Base-by-base conservation (phyloP, 75 land plant genomes). In the Cunninghamia lanceolata region DNA sequence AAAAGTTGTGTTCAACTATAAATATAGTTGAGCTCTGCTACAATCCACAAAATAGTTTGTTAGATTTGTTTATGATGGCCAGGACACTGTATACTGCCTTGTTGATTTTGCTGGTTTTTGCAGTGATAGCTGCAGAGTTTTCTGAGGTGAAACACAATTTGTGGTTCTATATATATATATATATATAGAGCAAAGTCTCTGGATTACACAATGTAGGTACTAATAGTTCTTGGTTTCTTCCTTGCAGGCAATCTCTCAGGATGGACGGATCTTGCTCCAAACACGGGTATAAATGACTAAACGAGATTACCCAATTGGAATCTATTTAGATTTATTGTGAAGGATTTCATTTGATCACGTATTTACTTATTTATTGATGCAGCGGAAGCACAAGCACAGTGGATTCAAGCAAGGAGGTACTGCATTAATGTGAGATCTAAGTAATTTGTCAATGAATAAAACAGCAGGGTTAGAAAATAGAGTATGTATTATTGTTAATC, bases 371-470 rank as follows among this genome's bases (percentile, higher is more conserved):
- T 25, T 9, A 28, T 25, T 80, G 21, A 43, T 45, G n/a, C 82
- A 80, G 82, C 3, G 9, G 32, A 80, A 80, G 47, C 50, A 80
- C 50, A 42, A 46, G 47, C 82, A 80, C 50, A 80, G 50, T 80
- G 82, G 82, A 80, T 80, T 80, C 9, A 2, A 21, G 28, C 82
- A 42, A 80, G 82, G 14, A 80, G 82, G 82, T 80, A 43, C 28
- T 28, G 21, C 13, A 80, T 13, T 3, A 45, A 50, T 50, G 2
- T 1, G 1, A 25, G 80, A 28, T 43, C 47, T 4, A 40, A 28
- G 21, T 1, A 2, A 13, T 74, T 34, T 2, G 9, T 14, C 17
- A 63, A 16, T 16, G 21, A 15, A 56, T 19, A 9, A 56, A 17
- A 56, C 16, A 2, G 68, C 68, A 63, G 68, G 19, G 6, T 63